Evolutionary conservation across 2,329 filamentous ascomycete genomes (phyloP).

Genomic region (Alternaria solani): DNA sequence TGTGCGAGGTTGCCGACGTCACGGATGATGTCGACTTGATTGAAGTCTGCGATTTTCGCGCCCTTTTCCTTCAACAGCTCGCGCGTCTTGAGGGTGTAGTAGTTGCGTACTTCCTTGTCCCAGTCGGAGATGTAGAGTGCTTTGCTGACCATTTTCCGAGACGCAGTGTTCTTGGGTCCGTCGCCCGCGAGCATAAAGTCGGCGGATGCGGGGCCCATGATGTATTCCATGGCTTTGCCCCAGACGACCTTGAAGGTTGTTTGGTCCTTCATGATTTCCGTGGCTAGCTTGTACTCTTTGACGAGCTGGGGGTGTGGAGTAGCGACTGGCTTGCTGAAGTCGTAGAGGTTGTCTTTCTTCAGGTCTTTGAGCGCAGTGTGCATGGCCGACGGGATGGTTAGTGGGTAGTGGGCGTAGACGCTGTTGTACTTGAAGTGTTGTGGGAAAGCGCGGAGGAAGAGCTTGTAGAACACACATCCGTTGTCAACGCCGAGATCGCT

Average conservation of each 20-base stretch:
- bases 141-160: slow-evolving; percentile 54
- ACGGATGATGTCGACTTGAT: slow-evolving; percentile 74
- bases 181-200: slow-evolving; percentile 63
- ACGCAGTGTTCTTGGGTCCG: slow-evolving; percentile 42
- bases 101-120: slow-evolving; percentile 69
- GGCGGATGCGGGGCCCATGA: slow-evolving; percentile 66
- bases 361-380: slow-evolving; percentile 73
- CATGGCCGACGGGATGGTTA: slow-evolving; percentile 76
- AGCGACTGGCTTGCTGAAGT: slow-evolving; percentile 69
- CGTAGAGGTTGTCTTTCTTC: slow-evolving; percentile 72
- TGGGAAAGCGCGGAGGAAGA: slow-evolving; percentile 81
- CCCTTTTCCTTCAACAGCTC: slow-evolving; percentile 71
- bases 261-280: slow-evolving; percentile 67
- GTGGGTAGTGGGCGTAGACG: slow-evolving; percentile 82
- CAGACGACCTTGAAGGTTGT: slow-evolving; percentile 71
- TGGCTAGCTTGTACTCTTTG: slow-evolving; percentile 68
- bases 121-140: slow-evolving; percentile 69
- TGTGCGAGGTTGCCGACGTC: slow-evolving; percentile 65
- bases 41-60: slow-evolving; percentile 67
- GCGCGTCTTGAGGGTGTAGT: slow-evolving; percentile 71
- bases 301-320: slow-evolving; percentile 59
- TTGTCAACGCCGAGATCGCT: slow-evolving; percentile 79
- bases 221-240: slow-evolving; percentile 68
- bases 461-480: slow-evolving; percentile 85
- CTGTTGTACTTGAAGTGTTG: slow-evolving; percentile 80